Base-by-base conservation (phyloP, 352 stramenopile genomes). In the Phytophthora melonis region DNA sequence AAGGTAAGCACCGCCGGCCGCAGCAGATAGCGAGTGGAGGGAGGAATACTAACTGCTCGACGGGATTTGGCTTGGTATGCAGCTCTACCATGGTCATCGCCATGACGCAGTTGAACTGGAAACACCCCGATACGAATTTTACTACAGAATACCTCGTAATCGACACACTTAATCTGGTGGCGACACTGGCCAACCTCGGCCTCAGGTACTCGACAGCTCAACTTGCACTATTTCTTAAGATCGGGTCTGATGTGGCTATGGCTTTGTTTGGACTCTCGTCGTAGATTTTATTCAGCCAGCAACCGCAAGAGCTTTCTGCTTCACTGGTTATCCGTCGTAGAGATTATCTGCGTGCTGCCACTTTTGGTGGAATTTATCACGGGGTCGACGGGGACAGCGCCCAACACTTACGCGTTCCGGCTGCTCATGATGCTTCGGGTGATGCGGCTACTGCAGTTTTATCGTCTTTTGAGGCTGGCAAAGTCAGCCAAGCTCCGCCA, bases 91-190 rank as follows among this genome's bases (percentile, higher is more conserved):
- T 91, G 84, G 80, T 90, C 18, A n/a, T 76, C 18, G 77, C 82
- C 19, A 85, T 91, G 52, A 83, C 91, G n/a, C 66, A 81, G n/a
- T 73, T 91, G 39, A 93, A 93, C 61, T 91, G 83, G 83, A 76
- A 54, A 0, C 72, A 70, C 21, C 80, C 84, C 21, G 74, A 63
- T 43, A 85, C 79, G 14, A 67, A 67, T 8, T 78, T 80, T 6
- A 70, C 68, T 2, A 60, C 63, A 0, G 75, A 62, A 39, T 83
- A 89, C 59, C 68, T 77, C 10, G 56, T 56, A 21, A 84, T 91
- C 52, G 86, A 93, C 45, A 58, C 82, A 27, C 50, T 79, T 23
- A 91, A 91, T 60, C 68, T 91, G 2, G 23, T 85, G 18, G 77
- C 76, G 13, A 93, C 88, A 27, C 23, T 74, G 14, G 47, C 71